Evolutionary conservation across 352 stramenopile species (phyloP), one percentile per base, ranked within the genome.

Genomic region (Globisporangium cylindrosporum): DNA sequence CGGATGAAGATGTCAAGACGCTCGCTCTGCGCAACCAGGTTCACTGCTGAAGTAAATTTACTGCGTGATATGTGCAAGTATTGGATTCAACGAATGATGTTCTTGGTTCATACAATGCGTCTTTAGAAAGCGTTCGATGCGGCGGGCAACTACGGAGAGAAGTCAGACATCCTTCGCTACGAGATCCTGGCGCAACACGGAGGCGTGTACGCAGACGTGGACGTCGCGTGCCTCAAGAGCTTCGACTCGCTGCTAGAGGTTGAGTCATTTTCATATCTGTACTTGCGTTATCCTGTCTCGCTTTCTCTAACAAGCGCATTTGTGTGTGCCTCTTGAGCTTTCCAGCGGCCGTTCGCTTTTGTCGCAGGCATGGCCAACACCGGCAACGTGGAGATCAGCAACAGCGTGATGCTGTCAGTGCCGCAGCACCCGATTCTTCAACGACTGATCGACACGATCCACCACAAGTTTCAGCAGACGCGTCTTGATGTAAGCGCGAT

Each of bases 131-230:
- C 80, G 1, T 92, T 84, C 53, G 67, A 78, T 4, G 65, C 72
- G 7, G 85, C 85, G 12, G 63, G 12, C 51, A 93, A 93, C 64
- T 89, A 74, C 68, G 85, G 85, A 0, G 78, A 91, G 66, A 92
- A 90, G 62, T 86, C 81, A 4, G 85, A 93, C 64, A 92, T 93
- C 51, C 67, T 88, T 25, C 77, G 85, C 25, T 93, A 93, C 66
- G 85, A 93, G 76, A 78, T 93, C 63, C 72, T 93, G 25, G 62
- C 70, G 18, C 62, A 60, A 22, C n/a, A 77, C 18, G 85, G 85
- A 15, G 85, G 85, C 38, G 70, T 92, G 15, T 93, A 93, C 62
- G 84, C 86, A 8, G 85, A 93, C 53, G 76, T 89, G 41, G 85
- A 93, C 63, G 80, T 93, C 29, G 71, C 87, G 64, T 92, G 84